Percentiles rank a stretch among this genome's conserved stretches.
These are phyloP conservation scores for Baorangia bicolor DNA, from an alignment of 768 basidiomycete genomes.

Conservation along the genomic window DNA sequence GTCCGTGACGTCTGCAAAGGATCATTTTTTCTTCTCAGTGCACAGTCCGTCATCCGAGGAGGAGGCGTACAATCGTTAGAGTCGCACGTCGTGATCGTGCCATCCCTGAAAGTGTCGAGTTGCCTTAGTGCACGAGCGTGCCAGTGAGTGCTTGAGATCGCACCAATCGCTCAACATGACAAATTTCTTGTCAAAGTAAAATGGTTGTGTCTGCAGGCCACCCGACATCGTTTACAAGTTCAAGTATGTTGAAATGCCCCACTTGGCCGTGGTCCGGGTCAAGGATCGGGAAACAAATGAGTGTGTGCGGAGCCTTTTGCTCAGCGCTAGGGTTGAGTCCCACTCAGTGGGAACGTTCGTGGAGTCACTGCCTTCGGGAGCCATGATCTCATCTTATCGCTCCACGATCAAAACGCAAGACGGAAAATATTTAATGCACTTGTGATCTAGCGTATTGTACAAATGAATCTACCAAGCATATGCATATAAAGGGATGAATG, in stretches of 20 bases:
- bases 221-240: slow-evolving; percentile 10
- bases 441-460: slow-evolving; percentile 1
- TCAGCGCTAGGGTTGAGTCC: neutral
- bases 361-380: slow-evolving; percentile 8
- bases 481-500: slow-evolving; percentile 1
- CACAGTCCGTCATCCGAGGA: neutral
- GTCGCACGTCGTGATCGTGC: slow-evolving; percentile 90
- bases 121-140: neutral
- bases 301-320: neutral
- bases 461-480: slow-evolving; percentile 3
- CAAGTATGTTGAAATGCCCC: neutral
- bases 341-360: slow-evolving; percentile 12
- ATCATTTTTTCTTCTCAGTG: neutral
- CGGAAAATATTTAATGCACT: neutral
- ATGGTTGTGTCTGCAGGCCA: slow-evolving; percentile 16
- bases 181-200: slow-evolving; percentile 65
- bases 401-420: neutral
- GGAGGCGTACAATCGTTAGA: slow-evolving; percentile 82
- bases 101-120: slow-evolving; percentile 58
- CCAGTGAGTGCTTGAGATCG: slow-evolving; percentile 23
- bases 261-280: neutral
- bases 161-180: slow-evolving; percentile 91
- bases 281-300: neutral
- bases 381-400: slow-evolving; percentile 20
- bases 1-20: slow-evolving; percentile 74